Evolutionary conservation across 2,329 filamentous ascomycete genomes (phyloP), one percentile per base, ranked within the genome.

Genomic region (Trichoderma oligosporum): DNA sequence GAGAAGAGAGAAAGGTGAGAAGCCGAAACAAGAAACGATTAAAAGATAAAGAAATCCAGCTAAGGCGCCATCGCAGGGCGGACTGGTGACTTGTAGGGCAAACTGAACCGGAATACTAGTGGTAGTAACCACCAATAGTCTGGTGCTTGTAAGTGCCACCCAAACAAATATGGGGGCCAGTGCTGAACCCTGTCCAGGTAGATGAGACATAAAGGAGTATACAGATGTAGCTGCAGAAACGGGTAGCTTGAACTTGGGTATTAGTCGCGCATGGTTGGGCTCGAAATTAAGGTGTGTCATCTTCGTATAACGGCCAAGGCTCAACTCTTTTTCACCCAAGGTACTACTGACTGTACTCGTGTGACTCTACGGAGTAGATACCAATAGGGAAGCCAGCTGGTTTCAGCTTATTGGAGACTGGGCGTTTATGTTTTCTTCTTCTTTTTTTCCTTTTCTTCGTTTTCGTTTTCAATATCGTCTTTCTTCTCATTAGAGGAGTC

Each of bases 231-330:
- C 11, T 25, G n/a, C 5, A n/a, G 16, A 8, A 18, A 14, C 16
- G 49, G 25, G 57, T 59, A 59, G 18, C 36, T 16, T 16, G 2
- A 44, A 59, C 57, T n/a, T 44, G 33, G 27, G 11, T 16, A 5
- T 27, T 48, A 39, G 35, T 42, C 51, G 44, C 57, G 57, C 57
- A 44, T 49, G 31, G 51, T 49, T 16, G 27, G 33, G 5, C 7
- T 6, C 11, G 57, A 59, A 49, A 59, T 59, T 59, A 59, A 41
- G 35, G 49, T 41, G 57, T 59, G 57, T 59, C 57, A 56, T 33
- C 35, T 18, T 25, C 45, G 27, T 49, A 54, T 39, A 27, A 18
- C n/a, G 22, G 22, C 29, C 51, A 36, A 25, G 39, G 18, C 39
- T 33, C 25, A 46, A 47, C n/a, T 39, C 22, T 29, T 9, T 18